Conservation (phyloP, 2,329 filamentous ascomycete genomes). For the Pestalotiopsis sp. region DNA sequence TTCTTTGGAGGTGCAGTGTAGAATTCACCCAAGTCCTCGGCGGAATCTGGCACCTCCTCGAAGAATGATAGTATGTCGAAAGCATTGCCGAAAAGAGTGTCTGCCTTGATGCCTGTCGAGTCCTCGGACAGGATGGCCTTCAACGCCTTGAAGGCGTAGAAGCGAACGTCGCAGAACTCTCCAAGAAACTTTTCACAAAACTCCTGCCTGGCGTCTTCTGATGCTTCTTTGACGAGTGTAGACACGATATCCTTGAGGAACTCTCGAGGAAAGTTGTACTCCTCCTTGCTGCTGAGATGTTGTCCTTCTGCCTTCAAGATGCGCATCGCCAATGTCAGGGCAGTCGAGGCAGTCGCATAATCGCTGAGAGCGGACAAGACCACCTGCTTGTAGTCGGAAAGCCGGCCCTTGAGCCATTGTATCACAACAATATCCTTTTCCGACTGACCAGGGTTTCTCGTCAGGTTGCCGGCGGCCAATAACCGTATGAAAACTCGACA, state of each 20-base stretch:
- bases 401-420: constrained; percentile 76
- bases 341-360: constrained; percentile 68
- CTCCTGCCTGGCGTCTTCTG: constrained; percentile 65
- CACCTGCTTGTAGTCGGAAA: constrained; percentile 69
- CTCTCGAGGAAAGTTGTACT: constrained; percentile 69
- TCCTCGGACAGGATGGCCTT: constrained; percentile 46
- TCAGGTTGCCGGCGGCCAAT: constrained; percentile 72
- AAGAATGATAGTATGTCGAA: constrained; percentile 68
- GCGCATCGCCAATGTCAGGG: constrained; percentile 80
- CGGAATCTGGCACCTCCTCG: constrained; percentile 69
- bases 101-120: constrained; percentile 22
- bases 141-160: constrained; percentile 76
- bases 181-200: constrained; percentile 80
- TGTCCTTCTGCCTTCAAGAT: constrained; percentile 79
- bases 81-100: constrained; percentile 55
- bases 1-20: constrained; percentile 68
- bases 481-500: constrained; percentile 86
- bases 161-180: constrained; percentile 82
- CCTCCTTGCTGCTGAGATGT: constrained; percentile 60
- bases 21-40: constrained; percentile 69
- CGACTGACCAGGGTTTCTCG: constrained; percentile 63
- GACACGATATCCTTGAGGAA: constrained; percentile 69
- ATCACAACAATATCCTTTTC: constrained; percentile 77
- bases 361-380: constrained; percentile 65
- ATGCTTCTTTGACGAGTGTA: constrained; percentile 59